phyloP scores from a whole-genome alignment of 2,329 filamentous ascomycete genomes.

The Calonectria crousiana region DNA sequence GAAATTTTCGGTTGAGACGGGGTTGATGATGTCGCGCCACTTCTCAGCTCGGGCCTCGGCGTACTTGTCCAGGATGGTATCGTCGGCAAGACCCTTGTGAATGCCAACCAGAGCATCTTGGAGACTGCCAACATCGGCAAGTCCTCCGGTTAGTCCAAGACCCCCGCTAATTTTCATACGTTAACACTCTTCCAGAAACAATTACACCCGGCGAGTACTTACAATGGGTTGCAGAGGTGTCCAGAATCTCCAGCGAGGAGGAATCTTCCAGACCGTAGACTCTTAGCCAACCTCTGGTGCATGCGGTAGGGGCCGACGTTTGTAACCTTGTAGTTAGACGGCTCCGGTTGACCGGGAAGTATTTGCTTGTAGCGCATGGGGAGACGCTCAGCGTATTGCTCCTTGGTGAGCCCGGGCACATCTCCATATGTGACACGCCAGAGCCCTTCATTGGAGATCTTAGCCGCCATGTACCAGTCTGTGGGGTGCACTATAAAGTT shows the following conservation, averaged over 20 bases:
- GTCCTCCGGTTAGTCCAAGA: neutral
- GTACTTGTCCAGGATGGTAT: neutral
- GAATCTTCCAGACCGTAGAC: neutral
- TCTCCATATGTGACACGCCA: constrained; percentile 2
- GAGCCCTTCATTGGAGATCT: neutral
- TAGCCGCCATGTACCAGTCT: neutral
- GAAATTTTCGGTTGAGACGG: neutral
- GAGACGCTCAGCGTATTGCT: neutral
- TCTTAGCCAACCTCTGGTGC: neutral
- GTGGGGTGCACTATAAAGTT: neutral
- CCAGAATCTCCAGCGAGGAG: neutral
- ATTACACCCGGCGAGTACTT: neutral
- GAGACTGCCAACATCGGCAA: neutral
- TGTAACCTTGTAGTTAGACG: neutral
- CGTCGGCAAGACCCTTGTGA: neutral
- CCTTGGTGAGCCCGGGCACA: neutral
- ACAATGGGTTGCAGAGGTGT: constrained; percentile 1
- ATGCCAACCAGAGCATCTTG: neutral
- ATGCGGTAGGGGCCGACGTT: neutral
- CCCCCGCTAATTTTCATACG: neutral
- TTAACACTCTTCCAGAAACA: neutral
- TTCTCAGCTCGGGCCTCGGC: neutral
- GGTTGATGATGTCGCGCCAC: neutral
- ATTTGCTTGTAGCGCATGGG: neutral
- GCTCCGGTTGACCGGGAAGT: neutral